Evolutionary conservation across 139 green algal genomes (phyloP), one percentile per base, ranked within the genome.

Genomic region (Chlamydomonas eustigma): DNA sequence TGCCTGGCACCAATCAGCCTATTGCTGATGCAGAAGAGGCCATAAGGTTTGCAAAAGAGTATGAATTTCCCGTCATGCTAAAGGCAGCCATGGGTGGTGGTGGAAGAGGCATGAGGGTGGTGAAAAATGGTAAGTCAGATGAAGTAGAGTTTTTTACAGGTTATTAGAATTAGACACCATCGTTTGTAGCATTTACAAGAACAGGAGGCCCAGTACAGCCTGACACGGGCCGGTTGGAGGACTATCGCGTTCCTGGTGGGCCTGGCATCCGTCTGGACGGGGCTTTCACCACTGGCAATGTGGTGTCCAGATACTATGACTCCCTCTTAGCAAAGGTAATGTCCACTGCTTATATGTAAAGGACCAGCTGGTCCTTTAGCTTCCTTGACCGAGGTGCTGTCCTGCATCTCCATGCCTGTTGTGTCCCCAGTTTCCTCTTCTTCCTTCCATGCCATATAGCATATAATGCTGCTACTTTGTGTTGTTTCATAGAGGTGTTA

Each of bases 61-160:
- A 79, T 3, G 94, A 94, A 1, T 96, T 94, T 75, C 95, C 95
- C 0, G 88, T 99, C 2, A 97, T 99, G 36, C 80, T 99, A n/a
- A 99, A 99, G 87, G 92, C 93, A 1, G 87, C 90, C 32, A 94
- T 94, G 83, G 93, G 94, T 12, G 95, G 95, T 36, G 95, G 95
- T 66, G 95, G 95, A 28, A 79, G 93, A 32, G 95, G 95, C 81
- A 97, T 98, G 93, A 83, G 94, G 37, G 89, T 98, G 6, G 95
- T 98, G 64, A 78, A 81, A 52, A 77, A 79, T 31, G 82, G 79
- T 87, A 74, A 75, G 58, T 69, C 6, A 68, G 52, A 31, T 25
- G 22, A 5, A 68, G n/a, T n/a, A n/a, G n/a, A n/a, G n/a, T n/a
- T n/a, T n/a, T n/a, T n/a, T n/a, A n/a, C n/a, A n/a, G n/a, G n/a